Conservation (phyloP, 2,329 filamentous ascomycete species). For the Fusarium floridanum region DNA sequence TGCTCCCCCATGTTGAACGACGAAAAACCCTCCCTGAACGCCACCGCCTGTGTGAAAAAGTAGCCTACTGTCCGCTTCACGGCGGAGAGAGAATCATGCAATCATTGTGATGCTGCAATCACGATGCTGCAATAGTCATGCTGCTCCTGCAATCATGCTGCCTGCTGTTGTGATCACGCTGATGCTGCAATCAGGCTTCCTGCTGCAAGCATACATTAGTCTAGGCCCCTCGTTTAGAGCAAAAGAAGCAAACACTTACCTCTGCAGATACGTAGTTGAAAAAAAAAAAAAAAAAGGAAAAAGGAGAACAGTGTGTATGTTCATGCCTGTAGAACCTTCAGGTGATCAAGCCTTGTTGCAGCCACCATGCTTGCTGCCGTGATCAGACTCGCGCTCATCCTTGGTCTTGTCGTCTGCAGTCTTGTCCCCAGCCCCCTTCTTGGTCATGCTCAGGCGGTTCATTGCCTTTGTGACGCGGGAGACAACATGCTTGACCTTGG, state of each 20-base stretch:
- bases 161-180: not conserved
- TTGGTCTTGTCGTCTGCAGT: not conserved
- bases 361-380: not conserved
- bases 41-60: not conserved
- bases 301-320: not conserved
- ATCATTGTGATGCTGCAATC: not conserved
- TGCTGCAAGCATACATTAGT: not conserved
- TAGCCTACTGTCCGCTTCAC: not conserved
- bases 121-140: not conserved
- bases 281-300: not conserved
- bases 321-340: not conserved
- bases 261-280: not conserved
- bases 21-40: not conserved
- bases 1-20: not conserved
- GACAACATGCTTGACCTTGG: not conserved
- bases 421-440: not conserved
- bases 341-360: not conserved
- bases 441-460: not conserved
- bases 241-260: not conserved
- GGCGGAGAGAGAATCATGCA: not conserved
- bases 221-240: not conserved
- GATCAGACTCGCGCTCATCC: not conserved
- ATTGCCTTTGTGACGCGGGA: not conserved
- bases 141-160: not conserved
- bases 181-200: not conserved